phyloP scores from a whole-genome alignment of 768 basidiomycete species.

The Lenzites betulinus region DNA sequence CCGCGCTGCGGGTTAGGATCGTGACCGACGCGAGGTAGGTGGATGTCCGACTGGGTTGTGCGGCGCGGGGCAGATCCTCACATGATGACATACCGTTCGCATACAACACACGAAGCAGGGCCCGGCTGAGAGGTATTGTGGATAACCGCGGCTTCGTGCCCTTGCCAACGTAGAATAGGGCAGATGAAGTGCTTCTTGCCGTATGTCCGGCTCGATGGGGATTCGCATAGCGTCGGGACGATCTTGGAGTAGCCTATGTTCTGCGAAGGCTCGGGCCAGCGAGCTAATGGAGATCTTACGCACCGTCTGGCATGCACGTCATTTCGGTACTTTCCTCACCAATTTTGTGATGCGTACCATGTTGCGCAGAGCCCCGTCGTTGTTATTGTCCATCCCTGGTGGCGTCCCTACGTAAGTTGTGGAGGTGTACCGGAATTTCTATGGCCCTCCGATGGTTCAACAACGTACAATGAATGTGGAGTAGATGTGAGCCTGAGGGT shows the following conservation, averaged over 20 bases:
- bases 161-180: background rate
- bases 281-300: background rate
- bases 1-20: background rate
- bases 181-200: background rate
- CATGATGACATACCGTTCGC: background rate
- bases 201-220: background rate
- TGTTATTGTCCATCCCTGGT: no score
- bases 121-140: background rate
- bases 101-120: background rate
- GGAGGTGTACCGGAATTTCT: no score
- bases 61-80: background rate
- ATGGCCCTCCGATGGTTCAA: no score
- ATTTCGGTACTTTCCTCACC: no score
- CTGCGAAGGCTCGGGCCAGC: background rate
- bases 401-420: no score
- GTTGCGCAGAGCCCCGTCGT: no score
- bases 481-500: no score
- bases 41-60: background rate
- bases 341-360: no score
- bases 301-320: background rate
- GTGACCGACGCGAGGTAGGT: slow-evolving; percentile 6
- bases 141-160: background rate
- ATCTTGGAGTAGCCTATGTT: background rate
- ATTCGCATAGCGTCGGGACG: background rate
- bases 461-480: no score